Conservation (phyloP, 371 early-diverging fungal genomes). For the Blakeslea trispora region DNA sequence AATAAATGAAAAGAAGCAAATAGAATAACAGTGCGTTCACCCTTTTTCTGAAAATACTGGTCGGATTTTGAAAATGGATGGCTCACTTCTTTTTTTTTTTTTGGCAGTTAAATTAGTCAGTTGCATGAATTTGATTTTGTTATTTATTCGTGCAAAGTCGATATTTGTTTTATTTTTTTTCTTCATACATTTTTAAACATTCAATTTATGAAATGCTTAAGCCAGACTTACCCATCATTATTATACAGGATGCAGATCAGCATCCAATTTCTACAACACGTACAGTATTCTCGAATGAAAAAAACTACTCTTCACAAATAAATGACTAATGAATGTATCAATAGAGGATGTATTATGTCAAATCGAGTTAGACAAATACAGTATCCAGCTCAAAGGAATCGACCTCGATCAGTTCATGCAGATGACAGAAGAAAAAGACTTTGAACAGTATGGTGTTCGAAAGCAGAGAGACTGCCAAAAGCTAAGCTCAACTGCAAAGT, state of each 20-base stretch:
- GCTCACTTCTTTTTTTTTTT: too few relatives aligned
- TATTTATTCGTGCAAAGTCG: too few relatives aligned
- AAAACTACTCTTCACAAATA: slow-evolving; percentile 2
- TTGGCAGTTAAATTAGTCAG: too few relatives aligned
- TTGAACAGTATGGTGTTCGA: slow-evolving; percentile 13
- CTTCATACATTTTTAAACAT: background rate
- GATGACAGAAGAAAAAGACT: slow-evolving; percentile 21
- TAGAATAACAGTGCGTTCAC: too few relatives aligned
- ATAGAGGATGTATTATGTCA: slow-evolving; percentile 17
- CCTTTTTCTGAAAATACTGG: too few relatives aligned
- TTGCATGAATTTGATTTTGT: too few relatives aligned
- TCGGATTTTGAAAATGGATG: too few relatives aligned
- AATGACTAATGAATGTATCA: background rate
- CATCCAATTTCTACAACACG: slow-evolving; percentile 13
- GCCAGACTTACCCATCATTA: slow-evolving; percentile 7
- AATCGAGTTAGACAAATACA: slow-evolving; percentile 7
- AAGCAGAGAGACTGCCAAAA: slow-evolving; percentile 7
- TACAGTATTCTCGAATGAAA: background rate
- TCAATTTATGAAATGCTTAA: background rate
- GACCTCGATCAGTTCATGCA: slow-evolving; percentile 20
- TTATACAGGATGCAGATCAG: slow-evolving; percentile 7
- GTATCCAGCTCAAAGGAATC: slow-evolving; percentile 11
- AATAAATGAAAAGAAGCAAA: too few relatives aligned
- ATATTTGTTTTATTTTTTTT: background rate
- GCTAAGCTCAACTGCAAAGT: slow-evolving; percentile 9